Base-by-base conservation (phyloP, 2,329 filamentous ascomycete genomes). In the Emergomyces orientalis region DNA sequence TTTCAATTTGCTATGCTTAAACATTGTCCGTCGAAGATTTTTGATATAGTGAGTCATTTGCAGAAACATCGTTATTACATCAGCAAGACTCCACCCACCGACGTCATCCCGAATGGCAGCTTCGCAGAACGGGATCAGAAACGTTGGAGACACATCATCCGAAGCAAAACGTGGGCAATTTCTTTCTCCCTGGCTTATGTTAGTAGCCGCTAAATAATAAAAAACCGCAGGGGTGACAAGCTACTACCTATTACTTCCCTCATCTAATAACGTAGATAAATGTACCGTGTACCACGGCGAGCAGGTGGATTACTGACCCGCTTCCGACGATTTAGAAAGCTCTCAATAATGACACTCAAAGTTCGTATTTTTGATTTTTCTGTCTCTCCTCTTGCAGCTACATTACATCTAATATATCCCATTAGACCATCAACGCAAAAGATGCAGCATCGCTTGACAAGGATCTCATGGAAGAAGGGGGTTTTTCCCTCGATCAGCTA, bases 401-500 rank as follows among this genome's bases (percentile, higher is more conserved):
- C 13, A 54, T 60, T 54, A 34, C 8, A 51, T 51, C 59, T 60
- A 25, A 60, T 52, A 27, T 30, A 51, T 5, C 34, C 30, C n/a
- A 54, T 34, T 62, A 95, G 91, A 96, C 91, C 32, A 83, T 99
- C 32, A 88, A 88, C 11, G 88, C 93, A 51, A 91, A 94, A 77
- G 90, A 91, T 67, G 94, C 94, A 0, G 88, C 90, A 0, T 89
- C 90, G 57, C 84, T 99, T 22, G 94, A 99, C 74, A 87, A 90
- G 75, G 93, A 99, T 73, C 86, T 99, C 65, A 97, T 99, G 92
- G 84, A 85, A 13, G 85, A 87, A 0, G 85, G 85, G 47, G 91
- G 89, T 9, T 99, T 96, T 77, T 96, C 91, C 13, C 84, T 99
- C 62, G 94, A 97, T 73, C 94, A 99, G 76, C 81, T 99, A 58